phyloP scores from a whole-genome alignment of 2,329 filamentous ascomycete species.

The Calonectria hawksworthii region DNA sequence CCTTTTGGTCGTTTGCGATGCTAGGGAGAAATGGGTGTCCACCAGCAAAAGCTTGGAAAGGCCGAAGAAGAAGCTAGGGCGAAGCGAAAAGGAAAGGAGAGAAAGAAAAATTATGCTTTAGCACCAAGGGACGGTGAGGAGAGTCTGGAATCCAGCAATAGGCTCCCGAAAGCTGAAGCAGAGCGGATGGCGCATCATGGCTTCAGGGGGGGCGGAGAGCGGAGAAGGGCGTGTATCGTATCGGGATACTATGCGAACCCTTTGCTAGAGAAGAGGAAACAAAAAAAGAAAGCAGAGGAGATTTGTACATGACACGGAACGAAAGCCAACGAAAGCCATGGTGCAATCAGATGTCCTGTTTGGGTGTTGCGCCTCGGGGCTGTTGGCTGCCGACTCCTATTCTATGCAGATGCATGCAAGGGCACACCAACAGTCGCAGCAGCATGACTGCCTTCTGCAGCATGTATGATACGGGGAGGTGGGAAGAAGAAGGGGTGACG shows the following conservation, averaged over 20 bases:
- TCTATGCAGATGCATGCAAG: constrained; percentile 2
- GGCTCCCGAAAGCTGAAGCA: not conserved
- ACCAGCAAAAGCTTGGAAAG: not conserved
- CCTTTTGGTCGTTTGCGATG: not conserved
- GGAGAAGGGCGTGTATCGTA: not conserved
- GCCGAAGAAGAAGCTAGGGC: not conserved
- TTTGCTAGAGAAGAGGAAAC: not conserved
- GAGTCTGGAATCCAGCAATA: not conserved
- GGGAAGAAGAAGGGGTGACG: not conserved
- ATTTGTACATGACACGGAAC: not conserved
- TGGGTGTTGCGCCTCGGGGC: not conserved
- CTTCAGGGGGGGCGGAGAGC: not conserved
- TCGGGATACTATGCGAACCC: not conserved
- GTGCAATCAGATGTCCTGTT: not conserved
- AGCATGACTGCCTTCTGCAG: not conserved
- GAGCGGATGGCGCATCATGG: not conserved
- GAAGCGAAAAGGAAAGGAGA: not conserved
- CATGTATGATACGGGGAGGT: not conserved
- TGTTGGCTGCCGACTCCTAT: not conserved
- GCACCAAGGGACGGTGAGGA: not conserved
- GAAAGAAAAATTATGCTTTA: not conserved
- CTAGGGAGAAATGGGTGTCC: not conserved
- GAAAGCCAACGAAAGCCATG: not conserved
- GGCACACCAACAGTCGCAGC: not conserved
- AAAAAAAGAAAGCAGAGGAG: not conserved